phyloP scores from a whole-genome alignment of 1,139 yeast species.

The Candida freyschussii region DNA sequence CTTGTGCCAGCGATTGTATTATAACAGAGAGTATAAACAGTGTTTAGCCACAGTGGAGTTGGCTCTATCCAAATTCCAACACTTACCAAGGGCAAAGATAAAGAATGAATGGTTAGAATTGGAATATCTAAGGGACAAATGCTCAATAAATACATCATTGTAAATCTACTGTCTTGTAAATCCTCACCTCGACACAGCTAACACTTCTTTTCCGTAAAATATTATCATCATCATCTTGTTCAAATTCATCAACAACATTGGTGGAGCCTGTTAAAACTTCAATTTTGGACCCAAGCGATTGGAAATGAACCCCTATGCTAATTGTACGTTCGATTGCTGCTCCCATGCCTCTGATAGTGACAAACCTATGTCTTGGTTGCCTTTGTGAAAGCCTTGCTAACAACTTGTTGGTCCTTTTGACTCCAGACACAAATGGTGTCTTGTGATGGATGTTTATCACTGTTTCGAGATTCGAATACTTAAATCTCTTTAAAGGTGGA shows the following conservation, averaged over 20 bases:
- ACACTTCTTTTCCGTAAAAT: conserved; percentile 47
- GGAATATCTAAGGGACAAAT: conserved; percentile 37
- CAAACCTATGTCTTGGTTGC: conserved; percentile 38
- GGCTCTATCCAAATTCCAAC: conserved; percentile 29
- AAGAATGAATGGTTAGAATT: conserved; percentile 46
- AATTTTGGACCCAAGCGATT: conserved; percentile 41
- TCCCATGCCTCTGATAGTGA: conserved; percentile 67
- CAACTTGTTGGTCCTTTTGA: conserved; percentile 50
- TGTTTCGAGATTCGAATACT: conserved; percentile 39
- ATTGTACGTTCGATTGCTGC: conserved; percentile 52
- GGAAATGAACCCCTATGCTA: conserved; percentile 48
- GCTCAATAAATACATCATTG: conserved; percentile 23
- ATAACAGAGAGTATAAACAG: conserved; percentile 37
- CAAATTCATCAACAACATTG: conserved; percentile 60
- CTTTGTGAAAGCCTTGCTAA: conserved; percentile 32
- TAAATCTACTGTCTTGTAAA: conserved; percentile 34
- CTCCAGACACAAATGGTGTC: conserved; percentile 60
- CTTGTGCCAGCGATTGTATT: conserved; percentile 42
- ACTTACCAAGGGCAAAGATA: conserved; percentile 29
- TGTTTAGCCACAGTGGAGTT: conserved; percentile 40
- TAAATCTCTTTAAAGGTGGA: conserved; percentile 36
- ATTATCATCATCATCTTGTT: conserved; percentile 29
- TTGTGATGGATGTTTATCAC: conserved; percentile 49
- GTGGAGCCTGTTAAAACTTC: conserved; percentile 55
- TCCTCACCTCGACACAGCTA: conserved; percentile 53